Conservation (phyloP, 2,329 filamentous ascomycete species). For the Cladosporium halotolerans region DNA sequence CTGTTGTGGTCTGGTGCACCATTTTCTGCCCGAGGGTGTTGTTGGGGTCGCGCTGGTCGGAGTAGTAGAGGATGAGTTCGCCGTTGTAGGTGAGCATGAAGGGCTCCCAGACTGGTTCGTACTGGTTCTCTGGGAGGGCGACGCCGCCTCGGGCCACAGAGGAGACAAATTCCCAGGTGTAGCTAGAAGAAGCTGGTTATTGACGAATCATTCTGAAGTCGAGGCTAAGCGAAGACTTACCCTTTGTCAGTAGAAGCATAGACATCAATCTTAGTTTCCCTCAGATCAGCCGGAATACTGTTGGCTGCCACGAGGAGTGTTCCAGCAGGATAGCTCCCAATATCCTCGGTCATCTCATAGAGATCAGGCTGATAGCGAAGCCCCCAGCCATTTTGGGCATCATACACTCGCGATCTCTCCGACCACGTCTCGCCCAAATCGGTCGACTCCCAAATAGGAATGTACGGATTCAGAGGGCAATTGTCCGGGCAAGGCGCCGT, state of each 20-base stretch:
- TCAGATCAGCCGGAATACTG: conserved; percentile 54
- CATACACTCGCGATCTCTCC: conserved; percentile 56
- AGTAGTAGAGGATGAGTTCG: conserved; percentile 61
- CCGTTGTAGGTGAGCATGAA: conserved; percentile 55
- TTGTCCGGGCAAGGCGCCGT: conserved; percentile 10
- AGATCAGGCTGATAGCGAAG: conserved; percentile 64
- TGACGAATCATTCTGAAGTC: not conserved
- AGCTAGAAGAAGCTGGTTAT: not conserved
- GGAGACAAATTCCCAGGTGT: conserved; percentile 61
- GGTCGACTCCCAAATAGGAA: conserved; percentile 42
- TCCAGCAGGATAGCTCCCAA: conserved; percentile 55
- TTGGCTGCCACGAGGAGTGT: conserved; percentile 59
- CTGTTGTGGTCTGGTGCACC: conserved; percentile 55
- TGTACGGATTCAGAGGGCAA: conserved; percentile 30
- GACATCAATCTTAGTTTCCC: conserved; percentile 60
- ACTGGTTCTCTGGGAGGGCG: conserved; percentile 55
- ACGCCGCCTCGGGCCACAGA: conserved; percentile 58
- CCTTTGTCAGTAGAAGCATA: conserved; percentile 60
- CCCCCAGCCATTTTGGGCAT: conserved; percentile 59
- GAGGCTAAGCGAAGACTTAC: not conserved
- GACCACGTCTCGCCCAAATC: conserved; percentile 52
- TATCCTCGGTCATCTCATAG: conserved; percentile 53
- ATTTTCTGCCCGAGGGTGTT: conserved; percentile 59
- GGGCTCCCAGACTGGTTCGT: conserved; percentile 68
- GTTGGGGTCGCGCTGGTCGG: conserved; percentile 60